Evolutionary conservation across 768 basidiomycete species (phyloP), one percentile per base, ranked within the genome.

Genomic region (Thelephora ganbajun): DNA sequence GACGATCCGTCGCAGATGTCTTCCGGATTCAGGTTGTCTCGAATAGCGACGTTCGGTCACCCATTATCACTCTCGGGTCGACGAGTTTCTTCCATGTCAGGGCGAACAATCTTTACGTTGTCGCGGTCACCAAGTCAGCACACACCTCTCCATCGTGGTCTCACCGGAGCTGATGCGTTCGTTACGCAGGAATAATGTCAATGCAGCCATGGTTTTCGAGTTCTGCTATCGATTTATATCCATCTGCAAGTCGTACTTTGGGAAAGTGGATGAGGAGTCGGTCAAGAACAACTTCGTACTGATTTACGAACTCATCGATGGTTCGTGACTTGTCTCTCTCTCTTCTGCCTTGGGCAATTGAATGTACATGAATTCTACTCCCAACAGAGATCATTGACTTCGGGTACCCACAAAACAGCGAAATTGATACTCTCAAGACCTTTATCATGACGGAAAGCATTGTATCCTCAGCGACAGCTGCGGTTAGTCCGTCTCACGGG

Each of bases 251-350:
- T 81, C 89, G 5, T 99, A 99, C 70, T 99, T 98, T 67, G 91
- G 93, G 41, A 98, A 97, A 66, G 77, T 99, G 19, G 96, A 99
- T 59, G 96, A 99, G 62, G 94, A 97, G 63, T 78, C 87, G 18
- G 83, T 99, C 54, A 99, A 98, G 80, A 98, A 94, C 64, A 99
- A 99, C 67, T 99, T 99, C 64, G 92, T 93, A 39, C 69, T 99
- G 44, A 94, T 99, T 41, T 99, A 99, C 57, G 96, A 99, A 65
- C 75, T 99, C 36, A 85, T 98, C 54, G 96, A 99, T 59, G 94
- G 94, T 92, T 51, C 50, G 77, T 61, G 2, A 2, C 22, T 6
- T n/a, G 11, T 13, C 33, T 34, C 20, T 33, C 26, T 4, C 26
- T 30, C 9, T 9, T 22, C 33, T 22, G 35, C 9, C 14, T 2